Conservation (phyloP, 345 rosid species). For the Salix dunnii region DNA sequence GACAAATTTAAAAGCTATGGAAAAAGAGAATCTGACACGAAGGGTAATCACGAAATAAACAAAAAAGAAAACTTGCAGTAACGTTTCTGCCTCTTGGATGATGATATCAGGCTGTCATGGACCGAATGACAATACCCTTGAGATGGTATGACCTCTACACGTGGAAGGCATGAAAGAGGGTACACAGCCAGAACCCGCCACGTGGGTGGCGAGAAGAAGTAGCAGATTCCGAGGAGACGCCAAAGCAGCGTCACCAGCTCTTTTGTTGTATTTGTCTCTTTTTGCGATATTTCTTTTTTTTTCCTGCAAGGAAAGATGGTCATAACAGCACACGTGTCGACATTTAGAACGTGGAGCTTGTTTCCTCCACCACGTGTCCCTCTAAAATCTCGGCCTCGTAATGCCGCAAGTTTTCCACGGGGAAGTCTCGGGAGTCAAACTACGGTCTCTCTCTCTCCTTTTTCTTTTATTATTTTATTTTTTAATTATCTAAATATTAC, state of each 20-base stretch:
- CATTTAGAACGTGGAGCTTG: not conserved
- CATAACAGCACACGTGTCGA: conserved; percentile 24
- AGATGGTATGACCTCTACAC: conserved; percentile 14
- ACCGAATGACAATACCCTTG: conserved; percentile 5
- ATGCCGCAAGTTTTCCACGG: conserved; percentile 1
- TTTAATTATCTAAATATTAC: too few relatives aligned
- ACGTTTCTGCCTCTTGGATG: not conserved
- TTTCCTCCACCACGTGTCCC: conserved; percentile 9
- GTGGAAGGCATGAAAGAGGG: conserved; percentile 34
- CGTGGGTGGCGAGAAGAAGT: conserved; percentile 24
- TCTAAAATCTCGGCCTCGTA: not conserved
- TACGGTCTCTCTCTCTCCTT: too few relatives aligned
- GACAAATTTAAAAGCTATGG: not conserved
- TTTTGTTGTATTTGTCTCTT: conserved; percentile 3
- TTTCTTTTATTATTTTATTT: too few relatives aligned
- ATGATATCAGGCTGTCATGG: not conserved
- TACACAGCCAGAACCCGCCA: not conserved
- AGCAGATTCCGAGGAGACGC: conserved; percentile 31
- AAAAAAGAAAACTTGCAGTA: not conserved
- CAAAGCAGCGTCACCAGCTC: conserved; percentile 28
- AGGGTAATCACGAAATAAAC: not conserved
- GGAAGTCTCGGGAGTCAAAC: too few relatives aligned
- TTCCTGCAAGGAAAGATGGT: not conserved
- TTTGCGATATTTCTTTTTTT: not conserved
- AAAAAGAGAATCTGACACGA: not conserved